phyloP scores from a whole-genome alignment of 306 rosid genomes.

The Vicia villosa region DNA sequence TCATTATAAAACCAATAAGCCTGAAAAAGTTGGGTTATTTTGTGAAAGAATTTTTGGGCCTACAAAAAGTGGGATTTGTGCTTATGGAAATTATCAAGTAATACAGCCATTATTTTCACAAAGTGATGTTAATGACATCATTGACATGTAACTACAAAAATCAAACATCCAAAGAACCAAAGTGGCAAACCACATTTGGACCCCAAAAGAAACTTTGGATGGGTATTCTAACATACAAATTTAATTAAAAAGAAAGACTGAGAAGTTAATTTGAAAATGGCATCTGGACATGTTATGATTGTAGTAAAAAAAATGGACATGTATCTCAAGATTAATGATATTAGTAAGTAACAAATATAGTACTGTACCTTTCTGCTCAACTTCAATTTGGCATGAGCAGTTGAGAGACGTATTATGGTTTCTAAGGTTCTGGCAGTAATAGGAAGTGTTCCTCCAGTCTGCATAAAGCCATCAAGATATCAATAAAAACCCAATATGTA shows the following conservation, averaged over 20 bases:
- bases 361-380: slow-evolving; percentile 73
- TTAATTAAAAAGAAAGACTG: background rate
- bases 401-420: slow-evolving; percentile 96
- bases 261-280: slow-evolving; percentile 5
- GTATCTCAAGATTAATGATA: background rate
- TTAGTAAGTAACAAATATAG: slow-evolving; percentile 9
- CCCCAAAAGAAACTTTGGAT: background rate
- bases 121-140: background rate
- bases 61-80: too few relatives aligned
- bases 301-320: slow-evolving; percentile 20
- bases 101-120: slow-evolving; percentile 2
- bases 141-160: background rate
- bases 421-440: slow-evolving; percentile 97
- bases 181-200: background rate
- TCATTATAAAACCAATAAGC: too few relatives aligned
- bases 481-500: slow-evolving; percentile 21
- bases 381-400: slow-evolving; percentile 96
- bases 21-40: too few relatives aligned
- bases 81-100: background rate
- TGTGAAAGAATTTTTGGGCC: too few relatives aligned
- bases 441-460: slow-evolving; percentile 99
- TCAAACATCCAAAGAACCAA: background rate
- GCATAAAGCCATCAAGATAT: slow-evolving; percentile 45
- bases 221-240: background rate
- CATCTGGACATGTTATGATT: background rate